Conservation (phyloP, 2,329 filamentous ascomycete species). For the Arthrobotrys entomopaga region DNA sequence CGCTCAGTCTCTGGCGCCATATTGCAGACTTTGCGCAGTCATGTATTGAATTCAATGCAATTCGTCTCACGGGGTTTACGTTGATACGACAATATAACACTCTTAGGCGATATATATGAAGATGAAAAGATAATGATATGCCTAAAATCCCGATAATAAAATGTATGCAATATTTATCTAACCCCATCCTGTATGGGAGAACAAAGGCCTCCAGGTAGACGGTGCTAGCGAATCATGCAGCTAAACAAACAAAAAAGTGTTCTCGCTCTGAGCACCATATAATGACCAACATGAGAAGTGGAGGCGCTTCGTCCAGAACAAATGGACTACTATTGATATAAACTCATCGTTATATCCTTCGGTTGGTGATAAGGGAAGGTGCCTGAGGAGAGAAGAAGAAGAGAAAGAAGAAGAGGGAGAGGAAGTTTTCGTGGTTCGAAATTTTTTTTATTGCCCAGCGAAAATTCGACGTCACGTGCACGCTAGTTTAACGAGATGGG, state of each 20-base stretch:
- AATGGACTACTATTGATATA: slow-evolving; percentile 55
- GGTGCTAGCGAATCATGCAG: slow-evolving; percentile 55
- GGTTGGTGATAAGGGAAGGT: slow-evolving; percentile 56
- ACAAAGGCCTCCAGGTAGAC: slow-evolving; percentile 42
- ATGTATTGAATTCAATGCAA: no score
- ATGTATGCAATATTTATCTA: slow-evolving; percentile 56
- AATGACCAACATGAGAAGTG: slow-evolving; percentile 55
- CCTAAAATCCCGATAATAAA: slow-evolving; percentile 5
- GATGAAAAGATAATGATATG: no score
- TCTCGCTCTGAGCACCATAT: slow-evolving; percentile 53
- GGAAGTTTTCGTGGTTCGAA: slow-evolving; percentile 7
- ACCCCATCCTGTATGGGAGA: slow-evolving; percentile 43
- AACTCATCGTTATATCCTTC: slow-evolving; percentile 52
- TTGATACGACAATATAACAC: no score
- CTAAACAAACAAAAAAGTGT: slow-evolving; percentile 27
- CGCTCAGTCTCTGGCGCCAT: no score
- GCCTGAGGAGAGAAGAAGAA: slow-evolving; percentile 46
- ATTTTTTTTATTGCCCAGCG: slow-evolving; percentile 4
- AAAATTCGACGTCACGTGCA: slow-evolving; percentile 33
- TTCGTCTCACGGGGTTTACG: no score
- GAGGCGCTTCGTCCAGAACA: slow-evolving; percentile 54
- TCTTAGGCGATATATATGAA: no score
- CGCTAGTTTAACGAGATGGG: slow-evolving; percentile 18
- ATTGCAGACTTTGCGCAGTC: not conserved
- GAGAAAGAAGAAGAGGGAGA: slow-evolving; percentile 16